Evolutionary conservation across 2,329 filamentous ascomycete genomes (phyloP), one percentile per base, ranked within the genome.

Genomic region (Fusarium algeriense): DNA sequence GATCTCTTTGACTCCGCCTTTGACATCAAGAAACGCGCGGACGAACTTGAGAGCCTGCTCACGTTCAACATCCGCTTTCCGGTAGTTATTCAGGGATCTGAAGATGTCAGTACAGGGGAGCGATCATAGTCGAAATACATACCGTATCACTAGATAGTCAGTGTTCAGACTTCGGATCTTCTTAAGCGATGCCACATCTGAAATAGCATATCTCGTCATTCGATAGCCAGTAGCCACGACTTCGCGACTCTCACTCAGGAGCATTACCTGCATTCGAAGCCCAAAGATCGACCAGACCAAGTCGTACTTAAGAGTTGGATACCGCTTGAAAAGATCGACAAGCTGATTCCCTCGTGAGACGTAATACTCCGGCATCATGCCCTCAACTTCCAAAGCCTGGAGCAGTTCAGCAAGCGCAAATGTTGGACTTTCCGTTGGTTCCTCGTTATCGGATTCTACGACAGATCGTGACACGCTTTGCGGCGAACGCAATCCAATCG

Each of bases 31-130:
- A 77, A 99, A 99, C 13, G 95, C 93, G 64, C 96, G 90, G 30
- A 98, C 91, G 79, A 99, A 98, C 80, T 99, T 99, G 76, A 99
- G 85, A 15, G 96, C 96, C 81, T 99, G 96, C 80, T 99, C 96
- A 58, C 97, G 89, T 83, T 99, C 96, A 20, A 99, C 93, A 74
- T 95, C 95, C n/a, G 95, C 93, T 80, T 98, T 98, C 77, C 93
- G 92, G 80, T 98, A 96, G 79, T 98, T 98, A 71, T 97, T 94
- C 37, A 99, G 85, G 2, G 96, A 98, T 67, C 87, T 89, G 62
- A 8, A 5, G 8, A 23, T 56, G 50, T 74, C 59, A 75, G 74
- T 28, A 65, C 40, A 34, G 17, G 11, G 14, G 14, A 28, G n/a
- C 17, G 14, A 7, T 11, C 4, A 8, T 7, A 32, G 15, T 17